A percentile compares a stretch with the other conserved stretches of the same genome.
phyloP scores from a whole-genome alignment of 1,284 basidiomycete species.

The Volvariella volvacea region DNA sequence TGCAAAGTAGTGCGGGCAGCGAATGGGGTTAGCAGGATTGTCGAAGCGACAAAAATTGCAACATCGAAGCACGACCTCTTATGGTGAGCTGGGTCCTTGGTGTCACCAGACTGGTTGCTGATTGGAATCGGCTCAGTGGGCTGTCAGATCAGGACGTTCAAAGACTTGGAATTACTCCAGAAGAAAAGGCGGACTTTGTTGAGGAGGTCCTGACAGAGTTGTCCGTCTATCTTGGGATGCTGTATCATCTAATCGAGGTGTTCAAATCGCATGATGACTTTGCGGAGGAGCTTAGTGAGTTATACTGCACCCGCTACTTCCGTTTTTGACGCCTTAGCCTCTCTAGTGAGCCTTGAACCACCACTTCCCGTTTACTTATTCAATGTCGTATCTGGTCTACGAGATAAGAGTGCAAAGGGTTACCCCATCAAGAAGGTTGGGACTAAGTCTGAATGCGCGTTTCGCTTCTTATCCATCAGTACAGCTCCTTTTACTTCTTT shows the following conservation, averaged over 20 bases:
- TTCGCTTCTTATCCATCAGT: slow-evolving; percentile 5
- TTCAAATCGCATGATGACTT: slow-evolving; percentile 90
- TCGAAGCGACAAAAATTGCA: slow-evolving; percentile 88
- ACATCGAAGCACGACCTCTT: slow-evolving; percentile 83
- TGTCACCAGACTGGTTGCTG: slow-evolving; percentile 4
- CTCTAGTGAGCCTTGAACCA: slow-evolving; percentile 87
- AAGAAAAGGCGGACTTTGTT: slow-evolving; percentile 71
- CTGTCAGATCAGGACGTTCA: slow-evolving; percentile 66
- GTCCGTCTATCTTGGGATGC: slow-evolving; percentile 85
- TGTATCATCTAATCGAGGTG: slow-evolving; percentile 91
- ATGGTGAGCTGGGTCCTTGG: slow-evolving; percentile 38
- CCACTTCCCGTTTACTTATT: slow-evolving; percentile 92
- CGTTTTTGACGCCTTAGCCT: background rate
- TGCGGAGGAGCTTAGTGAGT: slow-evolving; percentile 91
- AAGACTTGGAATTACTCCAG: slow-evolving; percentile 59
- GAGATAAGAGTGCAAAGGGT: slow-evolving; percentile 92
- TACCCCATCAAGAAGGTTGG: slow-evolving; percentile 93
- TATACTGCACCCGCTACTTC: slow-evolving; percentile 6
- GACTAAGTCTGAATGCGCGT: slow-evolving; percentile 2
- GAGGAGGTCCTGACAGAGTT: slow-evolving; percentile 89
- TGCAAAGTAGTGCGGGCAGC: slow-evolving; percentile 80
- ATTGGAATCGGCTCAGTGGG: slow-evolving; percentile 35
- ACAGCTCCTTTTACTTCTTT: slow-evolving; percentile 88
- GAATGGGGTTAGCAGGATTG: slow-evolving; percentile 80
- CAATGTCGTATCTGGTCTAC: slow-evolving; percentile 80